Base-by-base conservation (phyloP, 805 yeast species). In the Saccharomycopsis sp. region DNA sequence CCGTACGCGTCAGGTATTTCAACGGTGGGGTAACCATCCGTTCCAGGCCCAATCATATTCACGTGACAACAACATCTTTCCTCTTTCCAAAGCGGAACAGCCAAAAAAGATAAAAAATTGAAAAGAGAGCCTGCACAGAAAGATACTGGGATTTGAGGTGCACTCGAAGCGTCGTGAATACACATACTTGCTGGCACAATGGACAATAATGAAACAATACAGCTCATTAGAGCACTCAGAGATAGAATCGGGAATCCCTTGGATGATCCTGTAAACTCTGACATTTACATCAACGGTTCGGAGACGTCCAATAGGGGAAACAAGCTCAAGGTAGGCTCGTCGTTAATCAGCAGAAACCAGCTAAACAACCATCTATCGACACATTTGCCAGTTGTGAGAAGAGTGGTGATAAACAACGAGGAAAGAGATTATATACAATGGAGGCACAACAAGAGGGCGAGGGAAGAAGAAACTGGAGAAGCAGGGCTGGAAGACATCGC, bases 291-390 rank as follows among this genome's bases (percentile, higher is more conserved):
- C 19, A 25, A 33, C 31, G 65, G 67, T 4, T n/a, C n/a, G n/a
- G 60, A 63, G 15, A 54, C 61, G 1, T 60, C 73, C 0, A 77
- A 77, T 50, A 60, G 82, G 40, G 82, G 82, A 7, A 69, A 70
- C 46, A 77, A 77, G 53, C 60, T 77, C 25, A 67, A 73, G 38
- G 67, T 68, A 34, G 69, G 69, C 1, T 65, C 78, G 6, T 62
- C 66, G 7, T 51, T 54, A 12, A 69, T 75, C 0, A 68, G 73
- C 36, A 62, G 71, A 43, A 66, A 63, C 21, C 59, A 61, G 32
- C 56, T 77, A 29, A 53, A 60, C 40, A 62, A 61, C 18, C 48
- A 46, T 50, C 47, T 58, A 7, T 23, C 40, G 5, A n/a, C n/a
- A n/a, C n/a, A n/a, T n/a, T 9, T 27, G 9, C 45, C 47, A 2